Evolutionary conservation across 768 basidiomycete species (phyloP).

Genomic region (Nidularia pulvinata): DNA sequence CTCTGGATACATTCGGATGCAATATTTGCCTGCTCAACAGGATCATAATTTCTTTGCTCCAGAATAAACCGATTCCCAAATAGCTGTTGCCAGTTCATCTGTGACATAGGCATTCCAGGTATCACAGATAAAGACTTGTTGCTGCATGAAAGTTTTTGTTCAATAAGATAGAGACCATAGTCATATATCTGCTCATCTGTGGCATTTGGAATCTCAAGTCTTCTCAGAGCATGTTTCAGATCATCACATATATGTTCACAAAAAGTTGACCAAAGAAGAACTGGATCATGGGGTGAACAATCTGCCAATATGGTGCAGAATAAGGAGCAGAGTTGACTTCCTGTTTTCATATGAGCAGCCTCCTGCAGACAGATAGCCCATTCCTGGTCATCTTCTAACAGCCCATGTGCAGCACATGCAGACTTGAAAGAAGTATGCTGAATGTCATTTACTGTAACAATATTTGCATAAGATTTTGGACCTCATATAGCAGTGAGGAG

Average conservation of each 20-base stretch:
- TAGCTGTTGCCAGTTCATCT: constrained; percentile 15
- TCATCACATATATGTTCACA: constrained; percentile 38
- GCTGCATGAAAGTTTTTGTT: constrained; percentile 18
- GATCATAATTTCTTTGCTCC: constrained; percentile 11
- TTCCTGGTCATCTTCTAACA: constrained; percentile 39
- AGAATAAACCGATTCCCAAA: constrained; percentile 20
- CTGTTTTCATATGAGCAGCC: constrained; percentile 29
- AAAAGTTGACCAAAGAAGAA: constrained; percentile 30
- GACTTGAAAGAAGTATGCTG: constrained; percentile 21
- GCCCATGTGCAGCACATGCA: constrained; percentile 29
- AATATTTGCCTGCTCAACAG: constrained; percentile 6
- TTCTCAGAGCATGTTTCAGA: constrained; percentile 16
- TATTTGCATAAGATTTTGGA: constrained; percentile 13
- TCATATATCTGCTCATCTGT: constrained; percentile 29
- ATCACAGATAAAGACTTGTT: constrained; percentile 18
- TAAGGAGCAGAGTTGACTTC: constrained; percentile 23
- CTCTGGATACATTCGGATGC: constrained; percentile 2
- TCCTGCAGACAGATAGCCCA: constrained; percentile 32
- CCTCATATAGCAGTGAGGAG: constrained; percentile 29
- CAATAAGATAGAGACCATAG: constrained; percentile 39
- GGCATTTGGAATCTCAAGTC: constrained; percentile 6
- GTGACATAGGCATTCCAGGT: constrained; percentile 20
- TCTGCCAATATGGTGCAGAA: constrained; percentile 38
- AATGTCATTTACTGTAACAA: constrained; percentile 8
- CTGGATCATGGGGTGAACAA: constrained; percentile 17